Conservation (phyloP, 2,329 filamentous ascomycete genomes). For the Aureobasidium musti region DNA sequence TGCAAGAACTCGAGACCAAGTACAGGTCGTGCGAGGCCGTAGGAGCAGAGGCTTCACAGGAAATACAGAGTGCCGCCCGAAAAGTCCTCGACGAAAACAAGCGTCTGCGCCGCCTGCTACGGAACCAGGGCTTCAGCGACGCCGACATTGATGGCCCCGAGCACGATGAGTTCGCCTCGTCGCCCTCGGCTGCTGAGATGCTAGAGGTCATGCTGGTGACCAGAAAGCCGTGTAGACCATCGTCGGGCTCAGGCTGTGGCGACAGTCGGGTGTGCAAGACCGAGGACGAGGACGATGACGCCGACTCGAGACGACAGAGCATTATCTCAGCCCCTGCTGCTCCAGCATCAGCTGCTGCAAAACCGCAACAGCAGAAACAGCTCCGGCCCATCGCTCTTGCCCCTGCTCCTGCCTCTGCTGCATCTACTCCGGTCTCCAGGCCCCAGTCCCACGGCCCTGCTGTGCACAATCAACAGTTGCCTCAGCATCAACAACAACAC, state of each 20-base stretch:
- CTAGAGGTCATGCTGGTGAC: slow-evolving; percentile 30
- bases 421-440: background rate
- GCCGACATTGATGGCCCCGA: slow-evolving; percentile 52
- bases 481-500: background rate
- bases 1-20: slow-evolving; percentile 67
- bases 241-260: background rate
- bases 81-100: slow-evolving; percentile 70
- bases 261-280: slow-evolving; percentile 8
- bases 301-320: slow-evolving; percentile 17
- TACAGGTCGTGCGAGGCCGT: slow-evolving; percentile 63
- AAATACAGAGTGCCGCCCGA: slow-evolving; percentile 70
- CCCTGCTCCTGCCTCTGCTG: slow-evolving; percentile 7
- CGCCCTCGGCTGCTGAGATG: slow-evolving; percentile 5
- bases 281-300: slow-evolving; percentile 8
- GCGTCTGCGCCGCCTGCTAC: slow-evolving; percentile 61
- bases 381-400: slow-evolving; percentile 18
- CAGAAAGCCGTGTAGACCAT: slow-evolving; percentile 21
- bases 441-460: background rate
- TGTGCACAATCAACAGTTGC: background rate
- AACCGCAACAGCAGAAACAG: slow-evolving; percentile 32
- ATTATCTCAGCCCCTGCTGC: background rate
- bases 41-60: slow-evolving; percentile 68
- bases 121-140: slow-evolving; percentile 59
- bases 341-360: background rate
- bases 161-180: slow-evolving; percentile 27